phyloP scores from a whole-genome alignment of 345 rosid genomes.

The Aethionema arabicum region DNA sequence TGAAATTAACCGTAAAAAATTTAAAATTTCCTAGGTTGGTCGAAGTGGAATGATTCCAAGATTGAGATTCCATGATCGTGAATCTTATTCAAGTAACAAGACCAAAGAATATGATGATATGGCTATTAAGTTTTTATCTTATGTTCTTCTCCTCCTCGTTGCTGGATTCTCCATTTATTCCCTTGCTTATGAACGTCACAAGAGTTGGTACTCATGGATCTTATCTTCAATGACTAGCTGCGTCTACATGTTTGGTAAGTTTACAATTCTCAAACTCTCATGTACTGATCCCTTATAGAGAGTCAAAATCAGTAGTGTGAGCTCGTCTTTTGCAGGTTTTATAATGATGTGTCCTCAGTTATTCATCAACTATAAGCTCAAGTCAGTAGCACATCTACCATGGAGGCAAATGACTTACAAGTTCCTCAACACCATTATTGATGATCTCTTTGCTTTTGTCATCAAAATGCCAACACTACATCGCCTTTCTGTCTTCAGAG shows the following conservation, averaged over 20 bases:
- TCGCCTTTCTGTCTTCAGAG: slow-evolving; percentile 94
- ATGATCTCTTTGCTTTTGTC: slow-evolving; percentile 97
- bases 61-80: slow-evolving; percentile 92
- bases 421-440: slow-evolving; percentile 94
- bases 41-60: slow-evolving; percentile 86
- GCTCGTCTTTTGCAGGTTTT: slow-evolving; percentile 58
- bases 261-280: neutral
- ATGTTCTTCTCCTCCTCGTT: slow-evolving; percentile 83
- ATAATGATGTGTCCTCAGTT: slow-evolving; percentile 98
- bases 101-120: slow-evolving; percentile 98
- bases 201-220: slow-evolving; percentile 99
- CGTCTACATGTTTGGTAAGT: slow-evolving; percentile 95
- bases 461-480: slow-evolving; percentile 95
- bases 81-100: slow-evolving; percentile 90
- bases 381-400: slow-evolving; percentile 96
- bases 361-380: slow-evolving; percentile 91
- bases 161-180: slow-evolving; percentile 79
- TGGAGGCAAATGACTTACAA: slow-evolving; percentile 99
- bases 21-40: slow-evolving; percentile 53
- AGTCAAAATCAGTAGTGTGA: neutral
- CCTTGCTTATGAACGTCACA: slow-evolving; percentile 89
- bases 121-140: slow-evolving; percentile 93
- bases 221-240: slow-evolving; percentile 96
- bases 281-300: neutral
- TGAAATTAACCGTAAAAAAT: neutral